Conservation (phyloP, 202 grass and related monocot species). For the Alloteropsis angusta region DNA sequence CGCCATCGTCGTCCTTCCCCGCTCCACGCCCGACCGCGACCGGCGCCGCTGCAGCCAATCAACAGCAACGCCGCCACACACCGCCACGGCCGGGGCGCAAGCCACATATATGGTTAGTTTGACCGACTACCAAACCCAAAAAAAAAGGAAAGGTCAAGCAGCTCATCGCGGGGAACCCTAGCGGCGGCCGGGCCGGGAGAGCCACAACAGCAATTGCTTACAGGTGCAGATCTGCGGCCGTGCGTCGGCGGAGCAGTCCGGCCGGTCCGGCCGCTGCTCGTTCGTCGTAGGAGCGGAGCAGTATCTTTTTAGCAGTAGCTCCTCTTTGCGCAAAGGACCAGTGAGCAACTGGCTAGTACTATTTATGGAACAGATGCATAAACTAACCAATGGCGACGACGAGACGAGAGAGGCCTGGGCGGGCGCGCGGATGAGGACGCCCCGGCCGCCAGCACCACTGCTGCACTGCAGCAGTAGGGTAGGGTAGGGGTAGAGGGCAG, state of each 20-base stretch:
- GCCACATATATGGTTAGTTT: background rate
- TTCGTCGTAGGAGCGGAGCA: too few relatives aligned
- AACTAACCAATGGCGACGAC: constrained; percentile 15
- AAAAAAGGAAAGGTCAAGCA: background rate
- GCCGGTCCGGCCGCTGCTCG: background rate
- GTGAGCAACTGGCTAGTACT: background rate
- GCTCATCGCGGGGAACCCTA: constrained; percentile 24
- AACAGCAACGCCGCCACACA: background rate
- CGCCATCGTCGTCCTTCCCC: background rate
- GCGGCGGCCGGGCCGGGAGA: background rate
- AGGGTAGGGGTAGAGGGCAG: background rate
- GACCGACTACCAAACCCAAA: background rate
- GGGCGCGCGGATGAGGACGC: background rate
- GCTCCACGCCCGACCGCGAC: background rate
- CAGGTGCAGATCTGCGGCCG: constrained; percentile 38
- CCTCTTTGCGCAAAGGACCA: constrained; percentile 30
- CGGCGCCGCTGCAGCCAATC: background rate
- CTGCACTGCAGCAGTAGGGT: background rate
- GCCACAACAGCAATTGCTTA: constrained; percentile 7
- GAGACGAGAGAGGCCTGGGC: background rate
- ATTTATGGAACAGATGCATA: constrained; percentile 34
- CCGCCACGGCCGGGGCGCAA: background rate
- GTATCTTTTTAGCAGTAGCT: background rate
- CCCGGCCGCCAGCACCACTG: background rate
- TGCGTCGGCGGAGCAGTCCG: background rate